These are phyloP conservation scores for Fusarium udum DNA, from an alignment of 2,329 filamentous ascomycete genomes.

Conservation along the genomic window DNA sequence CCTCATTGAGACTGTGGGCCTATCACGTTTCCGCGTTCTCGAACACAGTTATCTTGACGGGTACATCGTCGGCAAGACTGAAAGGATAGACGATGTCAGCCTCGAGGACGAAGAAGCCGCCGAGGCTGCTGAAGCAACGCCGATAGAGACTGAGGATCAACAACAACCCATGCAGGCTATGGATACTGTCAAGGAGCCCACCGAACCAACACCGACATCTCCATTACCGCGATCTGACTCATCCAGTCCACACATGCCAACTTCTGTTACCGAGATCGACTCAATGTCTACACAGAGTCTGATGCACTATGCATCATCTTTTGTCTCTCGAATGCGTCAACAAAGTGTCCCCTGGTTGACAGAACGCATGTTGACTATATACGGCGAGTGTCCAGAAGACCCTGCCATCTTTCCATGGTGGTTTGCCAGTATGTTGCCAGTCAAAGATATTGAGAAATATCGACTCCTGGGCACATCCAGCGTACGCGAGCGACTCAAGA, in stretches of 20 bases:
- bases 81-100: constrained; percentile 83
- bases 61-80: constrained; percentile 79
- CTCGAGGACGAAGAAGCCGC: constrained; percentile 80
- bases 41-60: constrained; percentile 75
- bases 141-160: not conserved
- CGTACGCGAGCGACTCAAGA: constrained; percentile 83
- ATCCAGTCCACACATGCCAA: constrained; percentile 5
- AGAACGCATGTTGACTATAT: constrained; percentile 74
- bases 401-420: constrained; percentile 86
- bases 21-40: constrained; percentile 79
- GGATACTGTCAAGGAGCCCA: constrained; percentile 1
- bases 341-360: constrained; percentile 80
- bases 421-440: constrained; percentile 84
- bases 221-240: constrained; percentile 3
- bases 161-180: not conserved
- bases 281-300: constrained; percentile 75
- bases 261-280: constrained; percentile 31
- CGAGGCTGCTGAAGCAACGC: constrained; percentile 70
- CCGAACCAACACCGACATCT: not conserved
- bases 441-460: constrained; percentile 83
- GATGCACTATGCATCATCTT: constrained; percentile 71
- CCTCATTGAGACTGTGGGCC: constrained; percentile 79
- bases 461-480: constrained; percentile 76
- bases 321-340: constrained; percentile 74
- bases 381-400: constrained; percentile 80